A percentile compares a stretch with the other conserved stretches of the same genome.
These are phyloP conservation scores for Erucastrum elatum DNA, from an alignment of 345 rosid genomes.

Conservation along the genomic window DNA sequence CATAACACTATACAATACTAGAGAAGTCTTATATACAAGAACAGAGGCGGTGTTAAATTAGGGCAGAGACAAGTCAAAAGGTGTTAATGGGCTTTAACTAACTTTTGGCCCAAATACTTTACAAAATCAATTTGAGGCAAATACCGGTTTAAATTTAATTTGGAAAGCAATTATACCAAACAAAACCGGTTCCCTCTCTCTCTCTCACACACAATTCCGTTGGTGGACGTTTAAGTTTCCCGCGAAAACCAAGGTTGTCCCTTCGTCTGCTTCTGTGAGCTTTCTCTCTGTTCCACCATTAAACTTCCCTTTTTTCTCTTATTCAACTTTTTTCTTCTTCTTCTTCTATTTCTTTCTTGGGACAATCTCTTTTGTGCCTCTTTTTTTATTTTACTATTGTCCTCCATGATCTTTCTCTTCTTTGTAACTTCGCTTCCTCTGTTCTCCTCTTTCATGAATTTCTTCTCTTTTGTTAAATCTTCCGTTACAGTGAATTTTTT, in stretches of 20 bases:
- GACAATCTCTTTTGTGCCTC: not conserved
- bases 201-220: conserved; percentile 36
- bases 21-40: not conserved
- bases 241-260: conserved; percentile 38
- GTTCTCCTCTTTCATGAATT: conserved; percentile 30
- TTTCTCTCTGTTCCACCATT: conserved; percentile 44
- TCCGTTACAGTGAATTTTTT: conserved; percentile 31
- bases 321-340: conserved; percentile 21
- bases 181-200: conserved; percentile 24
- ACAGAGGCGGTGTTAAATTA: conserved; percentile 25
- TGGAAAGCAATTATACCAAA: not conserved
- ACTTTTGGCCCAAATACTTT: not conserved
- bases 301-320: conserved; percentile 33
- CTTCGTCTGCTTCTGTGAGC: conserved; percentile 34
- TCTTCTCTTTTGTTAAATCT: not conserved
- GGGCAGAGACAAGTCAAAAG: conserved; percentile 7
- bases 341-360: conserved; percentile 27
- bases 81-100: conserved; percentile 4
- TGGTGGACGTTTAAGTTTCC: conserved; percentile 32
- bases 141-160: not conserved
- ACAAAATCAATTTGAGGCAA: not conserved
- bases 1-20: not conserved
- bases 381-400: not conserved
- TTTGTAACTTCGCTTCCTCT: conserved; percentile 33
- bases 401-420: conserved; percentile 17